These are phyloP conservation scores for Tylopilus sp. DNA, from an alignment of 768 basidiomycete species.

Conservation along the genomic window DNA sequence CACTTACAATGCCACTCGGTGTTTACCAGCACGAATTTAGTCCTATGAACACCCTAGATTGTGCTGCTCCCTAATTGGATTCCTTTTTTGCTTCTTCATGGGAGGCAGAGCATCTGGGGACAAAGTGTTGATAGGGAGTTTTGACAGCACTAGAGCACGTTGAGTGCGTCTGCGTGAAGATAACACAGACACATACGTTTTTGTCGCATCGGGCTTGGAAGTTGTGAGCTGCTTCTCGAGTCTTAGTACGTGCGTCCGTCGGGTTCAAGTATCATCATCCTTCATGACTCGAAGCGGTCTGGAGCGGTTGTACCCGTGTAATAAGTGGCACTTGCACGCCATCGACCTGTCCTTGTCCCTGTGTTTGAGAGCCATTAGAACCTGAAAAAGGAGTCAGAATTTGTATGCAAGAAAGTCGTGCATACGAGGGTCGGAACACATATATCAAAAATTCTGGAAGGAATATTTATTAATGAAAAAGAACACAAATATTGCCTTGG, in stretches of 20 bases:
- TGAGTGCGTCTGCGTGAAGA: too few species aligned
- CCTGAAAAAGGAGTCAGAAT: constrained; percentile 14
- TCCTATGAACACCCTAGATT: too few species aligned
- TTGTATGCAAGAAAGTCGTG: background rate
- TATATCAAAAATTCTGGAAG: background rate
- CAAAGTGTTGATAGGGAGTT: too few species aligned
- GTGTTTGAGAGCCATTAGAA: constrained; percentile 21
- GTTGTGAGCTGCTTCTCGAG: constrained; percentile 24
- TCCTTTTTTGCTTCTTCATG: too few species aligned
- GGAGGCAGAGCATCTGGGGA: too few species aligned
- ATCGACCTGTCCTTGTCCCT: too few species aligned
- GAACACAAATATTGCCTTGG: constrained; percentile 15
- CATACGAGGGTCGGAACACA: constrained; percentile 11
- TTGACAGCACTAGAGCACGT: too few species aligned
- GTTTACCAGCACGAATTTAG: too few species aligned
- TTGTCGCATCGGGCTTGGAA: constrained; percentile 21
- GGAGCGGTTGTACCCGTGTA: background rate
- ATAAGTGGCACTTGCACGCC: constrained; percentile 2
- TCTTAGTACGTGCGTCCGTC: constrained; percentile 27
- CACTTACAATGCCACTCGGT: too few species aligned
- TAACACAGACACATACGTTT: too few species aligned
- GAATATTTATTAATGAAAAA: constrained; percentile 5
- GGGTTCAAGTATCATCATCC: constrained; percentile 2
- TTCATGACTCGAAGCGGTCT: constrained; percentile 20
- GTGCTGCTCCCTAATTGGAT: too few species aligned